Conservation (phyloP, 805 yeast species). For the Ogataea naganishii region DNA sequence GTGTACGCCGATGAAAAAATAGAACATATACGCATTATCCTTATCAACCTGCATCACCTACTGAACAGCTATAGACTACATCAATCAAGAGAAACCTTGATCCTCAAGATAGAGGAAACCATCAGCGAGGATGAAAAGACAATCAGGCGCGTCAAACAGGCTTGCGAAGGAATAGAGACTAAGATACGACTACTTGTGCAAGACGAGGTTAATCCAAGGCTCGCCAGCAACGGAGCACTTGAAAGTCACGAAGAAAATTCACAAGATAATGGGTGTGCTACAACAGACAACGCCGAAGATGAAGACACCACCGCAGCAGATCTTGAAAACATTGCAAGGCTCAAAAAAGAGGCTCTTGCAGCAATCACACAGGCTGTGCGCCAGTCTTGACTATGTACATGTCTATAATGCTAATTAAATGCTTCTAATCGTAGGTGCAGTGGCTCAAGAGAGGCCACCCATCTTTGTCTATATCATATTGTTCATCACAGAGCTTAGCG, state of each 20-base stretch:
- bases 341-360: conserved; percentile 10
- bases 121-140: conserved; percentile 29
- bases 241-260: neutral
- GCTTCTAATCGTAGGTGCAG: too few species aligned
- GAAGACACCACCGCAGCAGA: conserved; percentile 8
- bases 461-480: too few species aligned
- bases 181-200: conserved; percentile 21
- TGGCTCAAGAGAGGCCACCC: too few species aligned
- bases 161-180: conserved; percentile 29
- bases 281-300: neutral
- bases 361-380: too few species aligned
- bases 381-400: too few species aligned
- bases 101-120: conserved; percentile 61
- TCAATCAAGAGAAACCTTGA: conserved; percentile 85
- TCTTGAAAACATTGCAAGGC: conserved; percentile 6
- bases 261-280: neutral
- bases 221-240: neutral
- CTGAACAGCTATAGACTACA: conserved; percentile 91
- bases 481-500: too few species aligned
- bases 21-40: conserved; percentile 69
- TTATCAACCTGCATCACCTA: conserved; percentile 87
- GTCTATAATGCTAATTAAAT: too few species aligned
- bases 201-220: conserved; percentile 10
- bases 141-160: conserved; percentile 35
- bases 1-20: conserved; percentile 48